These are phyloP conservation scores for Crithidia sp. DNA, from an alignment of 208 protist genomes.

Conservation along the genomic window DNA sequence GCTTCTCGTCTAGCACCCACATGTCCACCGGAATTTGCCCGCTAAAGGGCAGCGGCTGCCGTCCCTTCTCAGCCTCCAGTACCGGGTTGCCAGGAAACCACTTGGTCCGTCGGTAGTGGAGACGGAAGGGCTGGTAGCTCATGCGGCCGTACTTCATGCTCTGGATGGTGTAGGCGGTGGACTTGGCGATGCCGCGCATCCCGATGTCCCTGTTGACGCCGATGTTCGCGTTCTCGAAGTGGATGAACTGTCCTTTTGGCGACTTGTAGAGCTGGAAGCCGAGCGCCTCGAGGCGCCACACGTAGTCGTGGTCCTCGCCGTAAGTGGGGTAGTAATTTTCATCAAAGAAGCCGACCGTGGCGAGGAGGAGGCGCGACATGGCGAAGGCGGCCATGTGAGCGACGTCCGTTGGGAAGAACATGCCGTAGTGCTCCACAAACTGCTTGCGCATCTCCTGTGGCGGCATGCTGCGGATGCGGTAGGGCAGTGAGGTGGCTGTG, in stretches of 20 bases:
- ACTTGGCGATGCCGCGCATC: constrained; percentile 19
- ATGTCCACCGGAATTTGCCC: constrained; percentile 33
- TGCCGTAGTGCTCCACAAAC: constrained; percentile 24
- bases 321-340: constrained; percentile 68
- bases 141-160: constrained; percentile 23
- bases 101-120: constrained; percentile 25
- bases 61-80: neutral
- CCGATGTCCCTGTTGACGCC: neutral
- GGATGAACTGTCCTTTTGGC: constrained; percentile 11
- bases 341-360: constrained; percentile 53
- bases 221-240: constrained; percentile 36
- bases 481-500: constrained; percentile 45
- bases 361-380: constrained; percentile 45
- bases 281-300: constrained; percentile 25
- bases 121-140: constrained; percentile 30
- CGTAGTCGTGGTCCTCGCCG: constrained; percentile 57
- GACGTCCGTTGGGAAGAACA: constrained; percentile 34
- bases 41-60: constrained; percentile 24
- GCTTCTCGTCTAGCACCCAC: constrained; percentile 29
- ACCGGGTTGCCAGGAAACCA: constrained; percentile 10
- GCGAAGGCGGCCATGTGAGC: constrained; percentile 38
- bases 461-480: constrained; percentile 43
- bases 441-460: constrained; percentile 11
- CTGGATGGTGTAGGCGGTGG: constrained; percentile 7
- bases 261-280: constrained; percentile 37